Percentiles rank a stretch among this genome's conserved stretches.
These are phyloP conservation scores for Microthlaspi erraticum DNA, from an alignment of 345 rosid genomes.

Conservation along the genomic window DNA sequence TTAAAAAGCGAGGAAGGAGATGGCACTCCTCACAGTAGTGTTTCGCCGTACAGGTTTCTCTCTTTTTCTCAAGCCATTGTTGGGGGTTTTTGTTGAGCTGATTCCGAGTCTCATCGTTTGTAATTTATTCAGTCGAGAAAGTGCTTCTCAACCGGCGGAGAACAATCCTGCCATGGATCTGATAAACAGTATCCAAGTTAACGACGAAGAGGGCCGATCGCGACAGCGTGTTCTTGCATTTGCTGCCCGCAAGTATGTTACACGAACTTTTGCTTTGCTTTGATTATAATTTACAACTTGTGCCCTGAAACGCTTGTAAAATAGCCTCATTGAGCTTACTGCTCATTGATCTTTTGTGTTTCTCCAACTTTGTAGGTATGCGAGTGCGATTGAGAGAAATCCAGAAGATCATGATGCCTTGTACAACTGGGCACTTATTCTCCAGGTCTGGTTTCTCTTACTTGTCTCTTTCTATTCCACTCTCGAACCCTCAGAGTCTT, in stretches of 20 bases:
- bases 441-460: constrained; percentile 68
- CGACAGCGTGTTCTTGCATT: constrained; percentile 95
- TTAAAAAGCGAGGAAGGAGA: constrained; percentile 77
- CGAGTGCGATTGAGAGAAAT: constrained; percentile 83
- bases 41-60: constrained; percentile 67
- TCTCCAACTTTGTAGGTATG: constrained; percentile 67
- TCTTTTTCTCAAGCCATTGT: background rate
- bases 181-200: constrained; percentile 79
- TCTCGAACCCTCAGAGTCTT: background rate
- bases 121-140: constrained; percentile 61
- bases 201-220: constrained; percentile 96
- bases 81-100: constrained; percentile 13
- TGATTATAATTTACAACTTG: no score
- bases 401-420: constrained; percentile 96
- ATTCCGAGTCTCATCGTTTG: constrained; percentile 15
- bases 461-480: background rate
- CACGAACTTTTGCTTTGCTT: background rate
- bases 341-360: constrained; percentile 22
- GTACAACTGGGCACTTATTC: constrained; percentile 99
- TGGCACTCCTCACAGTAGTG: constrained; percentile 47
- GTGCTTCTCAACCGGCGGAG: constrained; percentile 67
- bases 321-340: constrained; percentile 11
- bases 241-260: constrained; percentile 89
- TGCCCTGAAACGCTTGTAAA: background rate
- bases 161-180: constrained; percentile 84